Percentiles rank a stretch among this genome's conserved stretches.
These are phyloP conservation scores for Pestalotiopsis sp. DNA, from an alignment of 2,329 filamentous ascomycete genomes.

Conservation along the genomic window DNA sequence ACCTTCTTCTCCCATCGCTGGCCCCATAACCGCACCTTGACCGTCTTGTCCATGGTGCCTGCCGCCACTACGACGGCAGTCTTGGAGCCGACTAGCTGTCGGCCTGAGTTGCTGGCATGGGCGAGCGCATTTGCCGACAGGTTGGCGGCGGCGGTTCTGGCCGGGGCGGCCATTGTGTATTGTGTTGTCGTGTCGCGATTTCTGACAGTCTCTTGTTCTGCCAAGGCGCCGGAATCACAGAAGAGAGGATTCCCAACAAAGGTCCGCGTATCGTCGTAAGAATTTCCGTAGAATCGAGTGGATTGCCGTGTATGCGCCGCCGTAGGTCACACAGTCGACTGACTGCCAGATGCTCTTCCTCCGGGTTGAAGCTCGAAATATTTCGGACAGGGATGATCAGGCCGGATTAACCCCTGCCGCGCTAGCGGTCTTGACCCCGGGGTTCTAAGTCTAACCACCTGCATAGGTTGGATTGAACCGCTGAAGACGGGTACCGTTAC, in stretches of 20 bases:
- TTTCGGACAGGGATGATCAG: constrained; percentile 8
- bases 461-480: background rate
- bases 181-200: background rate
- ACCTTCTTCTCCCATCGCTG: constrained; percentile 74
- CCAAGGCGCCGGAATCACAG: background rate
- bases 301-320: background rate
- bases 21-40: constrained; percentile 74
- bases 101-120: constrained; percentile 41
- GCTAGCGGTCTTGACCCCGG: background rate
- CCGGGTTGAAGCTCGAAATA: constrained; percentile 11
- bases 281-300: background rate
- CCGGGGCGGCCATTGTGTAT: constrained; percentile 3
- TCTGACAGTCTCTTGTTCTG: background rate
- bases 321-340: background rate
- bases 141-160: constrained; percentile 7
- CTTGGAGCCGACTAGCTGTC: constrained; percentile 54
- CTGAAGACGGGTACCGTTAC: background rate
- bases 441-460: no score
- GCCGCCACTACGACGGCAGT: constrained; percentile 72
- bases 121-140: constrained; percentile 21
- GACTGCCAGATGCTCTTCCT: background rate
- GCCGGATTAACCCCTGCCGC: constrained; percentile 14
- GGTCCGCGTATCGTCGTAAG: background rate
- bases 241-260: background rate
- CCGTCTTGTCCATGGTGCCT: constrained; percentile 76